phyloP scores from a whole-genome alignment of 2,329 filamentous ascomycete genomes.

The Talaromyces verruculosus region DNA sequence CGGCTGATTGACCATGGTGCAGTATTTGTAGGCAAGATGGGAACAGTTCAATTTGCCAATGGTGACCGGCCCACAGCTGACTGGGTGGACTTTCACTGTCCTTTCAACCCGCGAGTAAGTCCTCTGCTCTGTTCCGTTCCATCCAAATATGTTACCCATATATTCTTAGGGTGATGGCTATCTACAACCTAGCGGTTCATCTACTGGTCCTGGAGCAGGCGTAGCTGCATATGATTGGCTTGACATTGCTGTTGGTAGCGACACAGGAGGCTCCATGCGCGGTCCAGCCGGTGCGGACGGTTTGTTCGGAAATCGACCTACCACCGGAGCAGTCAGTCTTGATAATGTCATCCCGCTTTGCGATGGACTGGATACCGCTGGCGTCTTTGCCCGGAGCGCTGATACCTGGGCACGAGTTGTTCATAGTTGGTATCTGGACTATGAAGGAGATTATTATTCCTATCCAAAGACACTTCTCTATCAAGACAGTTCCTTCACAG shows the following conservation, averaged over 20 bases:
- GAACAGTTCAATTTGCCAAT: conserved; percentile 17
- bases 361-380: neutral
- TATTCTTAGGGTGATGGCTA: conserved; percentile 50
- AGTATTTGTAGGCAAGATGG: conserved; percentile 39
- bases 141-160: neutral
- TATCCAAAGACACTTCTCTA: neutral
- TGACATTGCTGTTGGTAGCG: conserved; percentile 32
- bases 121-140: neutral
- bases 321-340: conserved; percentile 45
- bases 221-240: conserved; percentile 48
- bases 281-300: conserved; percentile 52
- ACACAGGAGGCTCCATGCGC: conserved; percentile 37
- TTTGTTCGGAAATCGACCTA: conserved; percentile 53
- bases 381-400: neutral
- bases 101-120: neutral
- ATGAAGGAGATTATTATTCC: neutral
- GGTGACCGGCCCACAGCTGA: conserved; percentile 25
- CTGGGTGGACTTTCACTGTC: neutral
- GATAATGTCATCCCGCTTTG: neutral
- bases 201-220: conserved; percentile 42
- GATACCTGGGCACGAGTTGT: neutral
- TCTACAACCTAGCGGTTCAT: conserved; percentile 40
- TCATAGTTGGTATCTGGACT: neutral
- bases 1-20: conserved; percentile 61
- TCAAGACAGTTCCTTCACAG: neutral